A percentile compares a stretch with the other conserved stretches of the same genome.
Conservation (phyloP, 2,329 filamentous ascomycete genomes). For the Teratosphaeria nubilosa region DNA sequence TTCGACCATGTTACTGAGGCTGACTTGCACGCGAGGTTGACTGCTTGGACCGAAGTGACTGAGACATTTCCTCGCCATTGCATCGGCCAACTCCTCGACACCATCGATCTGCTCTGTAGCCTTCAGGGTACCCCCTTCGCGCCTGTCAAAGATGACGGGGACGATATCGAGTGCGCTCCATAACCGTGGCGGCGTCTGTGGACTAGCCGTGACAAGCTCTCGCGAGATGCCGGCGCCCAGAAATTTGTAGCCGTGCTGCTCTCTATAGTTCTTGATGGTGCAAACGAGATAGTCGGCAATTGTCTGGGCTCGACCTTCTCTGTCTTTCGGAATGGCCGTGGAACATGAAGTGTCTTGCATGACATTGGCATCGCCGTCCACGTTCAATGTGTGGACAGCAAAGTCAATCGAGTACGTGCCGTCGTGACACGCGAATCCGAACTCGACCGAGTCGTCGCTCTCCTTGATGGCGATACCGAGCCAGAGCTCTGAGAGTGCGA, state of each 20-base stretch:
- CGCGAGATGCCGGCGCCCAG: slow-evolving; percentile 61
- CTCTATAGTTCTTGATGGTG: slow-evolving; percentile 50
- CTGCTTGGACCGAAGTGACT: slow-evolving; percentile 66
- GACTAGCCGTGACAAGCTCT: slow-evolving; percentile 50
- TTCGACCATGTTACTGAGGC: slow-evolving; percentile 57
- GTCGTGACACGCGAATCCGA: slow-evolving; percentile 63
- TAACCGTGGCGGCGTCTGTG: slow-evolving; percentile 56
- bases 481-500: slow-evolving; percentile 36
- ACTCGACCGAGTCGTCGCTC: slow-evolving; percentile 40
- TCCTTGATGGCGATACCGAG: slow-evolving; percentile 52
- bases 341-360: slow-evolving; percentile 2
- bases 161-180: slow-evolving; percentile 72
- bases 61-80: slow-evolving; percentile 69
- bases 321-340: slow-evolving; percentile 4
- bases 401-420: slow-evolving; percentile 67
- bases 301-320: slow-evolving; percentile 3
- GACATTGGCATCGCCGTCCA: slow-evolving; percentile 2
- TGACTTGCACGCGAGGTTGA: slow-evolving; percentile 56
- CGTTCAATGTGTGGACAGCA: slow-evolving; percentile 48
- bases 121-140: slow-evolving; percentile 62
- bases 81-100: slow-evolving; percentile 67
- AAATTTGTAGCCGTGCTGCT: slow-evolving; percentile 61
- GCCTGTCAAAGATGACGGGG: slow-evolving; percentile 53
- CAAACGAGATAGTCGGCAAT: slow-evolving; percentile 46
- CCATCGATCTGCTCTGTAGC: slow-evolving; percentile 50